Evolutionary conservation across 768 basidiomycete species (phyloP).

Genomic region (Dendrothele bispora): DNA sequence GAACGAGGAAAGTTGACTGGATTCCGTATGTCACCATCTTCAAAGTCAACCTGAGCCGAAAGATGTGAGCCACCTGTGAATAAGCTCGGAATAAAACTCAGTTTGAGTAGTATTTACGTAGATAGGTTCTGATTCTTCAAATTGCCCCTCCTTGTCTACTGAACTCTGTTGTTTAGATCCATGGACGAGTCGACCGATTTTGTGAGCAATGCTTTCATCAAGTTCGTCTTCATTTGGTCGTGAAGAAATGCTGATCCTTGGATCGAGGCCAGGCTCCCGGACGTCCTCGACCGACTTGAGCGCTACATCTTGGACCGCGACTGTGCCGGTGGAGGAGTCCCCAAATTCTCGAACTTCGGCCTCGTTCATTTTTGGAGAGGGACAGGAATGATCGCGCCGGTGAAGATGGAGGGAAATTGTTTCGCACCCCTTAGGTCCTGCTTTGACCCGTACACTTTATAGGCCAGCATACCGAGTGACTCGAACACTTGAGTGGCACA

Average conservation of each 20-base stretch:
- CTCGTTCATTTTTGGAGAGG: too few species aligned
- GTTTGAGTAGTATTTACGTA: conserved; percentile 13
- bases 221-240: conserved; percentile 29
- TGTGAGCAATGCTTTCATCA: conserved; percentile 31
- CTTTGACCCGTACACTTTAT: too few species aligned
- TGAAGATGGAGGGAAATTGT: too few species aligned
- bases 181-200: conserved; percentile 30
- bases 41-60: conserved; percentile 47
- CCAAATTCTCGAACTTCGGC: too few species aligned
- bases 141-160: conserved; percentile 2
- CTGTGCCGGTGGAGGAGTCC: too few species aligned
- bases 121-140: conserved; percentile 13
- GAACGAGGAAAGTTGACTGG: conserved; percentile 36
- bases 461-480: too few species aligned
- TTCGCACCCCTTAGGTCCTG: too few species aligned
- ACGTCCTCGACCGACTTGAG: conserved; percentile 28
- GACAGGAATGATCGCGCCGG: too few species aligned
- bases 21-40: conserved; percentile 35
- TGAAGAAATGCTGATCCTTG: conserved; percentile 31
- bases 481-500: too few species aligned
- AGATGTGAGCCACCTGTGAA: conserved; percentile 15
- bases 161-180: conserved; percentile 15
- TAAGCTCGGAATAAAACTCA: not conserved
- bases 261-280: conserved; percentile 35
- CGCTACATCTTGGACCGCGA: too few species aligned